Evolutionary conservation across 768 basidiomycete species (phyloP).

Genomic region (Boletus pseudopeckii): DNA sequence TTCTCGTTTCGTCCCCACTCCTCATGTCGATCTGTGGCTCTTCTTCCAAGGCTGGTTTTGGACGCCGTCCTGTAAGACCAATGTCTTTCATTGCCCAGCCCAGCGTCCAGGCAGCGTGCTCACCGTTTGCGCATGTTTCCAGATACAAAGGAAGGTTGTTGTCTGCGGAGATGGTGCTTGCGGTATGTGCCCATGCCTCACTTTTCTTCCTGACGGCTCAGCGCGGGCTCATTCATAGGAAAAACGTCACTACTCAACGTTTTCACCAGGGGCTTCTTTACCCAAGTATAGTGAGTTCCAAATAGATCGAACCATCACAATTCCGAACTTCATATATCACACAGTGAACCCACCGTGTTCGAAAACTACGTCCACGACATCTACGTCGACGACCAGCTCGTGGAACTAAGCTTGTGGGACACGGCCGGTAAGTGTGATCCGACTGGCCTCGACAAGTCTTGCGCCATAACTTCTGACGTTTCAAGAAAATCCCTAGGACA

Average conservation of each 20-base stretch:
- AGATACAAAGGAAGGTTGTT: slow-evolving; percentile 65
- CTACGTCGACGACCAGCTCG: slow-evolving; percentile 77
- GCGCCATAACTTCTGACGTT: slow-evolving; percentile 28
- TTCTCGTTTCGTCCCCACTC: slow-evolving; percentile 4
- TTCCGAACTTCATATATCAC: background rate
- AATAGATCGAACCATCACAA: background rate
- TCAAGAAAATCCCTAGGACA: slow-evolving; percentile 58
- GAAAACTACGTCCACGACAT: slow-evolving; percentile 96
- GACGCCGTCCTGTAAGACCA: slow-evolving; percentile 35
- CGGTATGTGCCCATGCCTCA: slow-evolving; percentile 41
- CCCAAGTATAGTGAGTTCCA: slow-evolving; percentile 78
- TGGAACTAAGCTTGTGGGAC: slow-evolving; percentile 96
- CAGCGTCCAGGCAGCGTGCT: slow-evolving; percentile 12
- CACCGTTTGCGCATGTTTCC: slow-evolving; percentile 13
- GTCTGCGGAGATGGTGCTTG: slow-evolving; percentile 98
- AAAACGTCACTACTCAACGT: slow-evolving; percentile 87
- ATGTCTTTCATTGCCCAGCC: background rate
- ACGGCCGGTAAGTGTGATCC: slow-evolving; percentile 69
- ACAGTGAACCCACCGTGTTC: slow-evolving; percentile 89
- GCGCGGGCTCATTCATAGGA: slow-evolving; percentile 39
- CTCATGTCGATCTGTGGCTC: slow-evolving; percentile 58
- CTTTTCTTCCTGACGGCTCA: slow-evolving; percentile 9
- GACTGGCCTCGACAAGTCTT: background rate
- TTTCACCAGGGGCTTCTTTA: slow-evolving; percentile 89
- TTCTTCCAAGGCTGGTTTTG: slow-evolving; percentile 53